These are phyloP conservation scores for Calycina marina DNA, from an alignment of 2,329 filamentous ascomycete species.

Conservation along the genomic window DNA sequence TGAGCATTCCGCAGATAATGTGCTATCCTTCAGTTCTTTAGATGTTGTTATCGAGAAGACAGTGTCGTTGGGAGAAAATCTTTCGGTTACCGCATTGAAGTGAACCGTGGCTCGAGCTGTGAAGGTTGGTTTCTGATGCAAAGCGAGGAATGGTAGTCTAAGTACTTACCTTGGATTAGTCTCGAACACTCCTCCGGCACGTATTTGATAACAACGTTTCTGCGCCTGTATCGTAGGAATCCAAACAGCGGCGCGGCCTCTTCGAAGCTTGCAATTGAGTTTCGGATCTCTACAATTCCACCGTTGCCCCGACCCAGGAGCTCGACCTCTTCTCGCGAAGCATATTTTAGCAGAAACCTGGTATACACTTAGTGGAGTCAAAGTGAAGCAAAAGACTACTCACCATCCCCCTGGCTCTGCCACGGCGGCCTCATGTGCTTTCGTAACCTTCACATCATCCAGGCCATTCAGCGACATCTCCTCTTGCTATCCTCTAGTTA, in stretches of 20 bases:
- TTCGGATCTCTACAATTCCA: slow-evolving; percentile 72
- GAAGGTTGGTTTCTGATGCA: background rate
- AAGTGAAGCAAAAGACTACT: slow-evolving; percentile 7
- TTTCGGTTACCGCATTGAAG: slow-evolving; percentile 51
- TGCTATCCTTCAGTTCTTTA: slow-evolving; percentile 73
- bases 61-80: slow-evolving; percentile 76
- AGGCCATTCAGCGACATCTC: slow-evolving; percentile 93
- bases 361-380: slow-evolving; percentile 7
- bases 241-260: slow-evolving; percentile 85
- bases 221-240: slow-evolving; percentile 74
- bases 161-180: slow-evolving; percentile 66
- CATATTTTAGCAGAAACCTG: slow-evolving; percentile 93
- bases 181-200: slow-evolving; percentile 82
- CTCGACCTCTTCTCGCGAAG: slow-evolving; percentile 74
- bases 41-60: slow-evolving; percentile 61
- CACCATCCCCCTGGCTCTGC: slow-evolving; percentile 89
- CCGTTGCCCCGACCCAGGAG: slow-evolving; percentile 63
- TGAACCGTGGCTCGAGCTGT: slow-evolving; percentile 70
- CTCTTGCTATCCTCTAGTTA: slow-evolving; percentile 3
- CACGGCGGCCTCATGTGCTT: slow-evolving; percentile 68
- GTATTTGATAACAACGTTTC: slow-evolving; percentile 86
- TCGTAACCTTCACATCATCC: slow-evolving; percentile 65
- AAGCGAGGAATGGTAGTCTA: slow-evolving; percentile 2
- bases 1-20: slow-evolving; percentile 76
- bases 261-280: slow-evolving; percentile 61